phyloP scores from a whole-genome alignment of 2,329 filamentous ascomycete species.

The Claviceps spartinae region DNA sequence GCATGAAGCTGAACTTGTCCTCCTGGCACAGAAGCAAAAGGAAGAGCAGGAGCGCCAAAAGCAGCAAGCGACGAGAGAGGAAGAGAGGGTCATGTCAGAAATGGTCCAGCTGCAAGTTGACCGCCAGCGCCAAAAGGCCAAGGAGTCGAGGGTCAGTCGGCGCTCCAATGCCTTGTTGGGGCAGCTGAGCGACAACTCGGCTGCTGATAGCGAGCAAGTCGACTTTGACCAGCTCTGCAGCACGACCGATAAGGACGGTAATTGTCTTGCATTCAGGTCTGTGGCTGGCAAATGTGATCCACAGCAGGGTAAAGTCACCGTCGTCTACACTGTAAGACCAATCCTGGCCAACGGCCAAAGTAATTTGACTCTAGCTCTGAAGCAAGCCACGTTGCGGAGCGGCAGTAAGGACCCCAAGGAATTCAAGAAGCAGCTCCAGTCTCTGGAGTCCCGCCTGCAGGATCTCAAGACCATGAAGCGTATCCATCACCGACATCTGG shows the following conservation, averaged over 20 bases:
- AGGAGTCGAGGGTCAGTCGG: conserved; percentile 50
- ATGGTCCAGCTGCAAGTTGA: conserved; percentile 62
- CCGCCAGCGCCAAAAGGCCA: conserved; percentile 49
- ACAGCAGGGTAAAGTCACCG: conserved; percentile 50
- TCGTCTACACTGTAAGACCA: conserved; percentile 60
- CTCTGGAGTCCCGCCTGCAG: conserved; percentile 64
- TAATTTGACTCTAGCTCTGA: conserved; percentile 57
- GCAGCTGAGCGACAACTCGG: conserved; percentile 15
- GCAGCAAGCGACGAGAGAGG: conserved; percentile 46
- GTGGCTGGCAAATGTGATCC: conserved; percentile 58
- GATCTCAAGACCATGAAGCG: conserved; percentile 59
- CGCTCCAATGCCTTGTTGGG: conserved; percentile 25
- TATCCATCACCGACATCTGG: conserved; percentile 61
- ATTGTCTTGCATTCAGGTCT: conserved; percentile 52
- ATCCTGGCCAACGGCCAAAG: conserved; percentile 41
- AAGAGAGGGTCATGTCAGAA: conserved; percentile 55
- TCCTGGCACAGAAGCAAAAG: conserved; percentile 42
- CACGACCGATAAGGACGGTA: conserved; percentile 49
- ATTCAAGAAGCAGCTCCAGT: conserved; percentile 64
- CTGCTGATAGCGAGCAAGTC: conserved; percentile 24
- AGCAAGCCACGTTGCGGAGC: conserved; percentile 50
- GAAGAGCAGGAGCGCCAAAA: conserved; percentile 39
- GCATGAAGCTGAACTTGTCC: conserved; percentile 60
- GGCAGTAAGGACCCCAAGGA: conserved; percentile 43
- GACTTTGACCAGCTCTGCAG: conserved; percentile 56